A percentile compares a stretch with the other conserved stretches of the same genome.
These are phyloP conservation scores for Sodiomyces alkalinus DNA, from an alignment of 2,329 filamentous ascomycete species.

Conservation along the genomic window DNA sequence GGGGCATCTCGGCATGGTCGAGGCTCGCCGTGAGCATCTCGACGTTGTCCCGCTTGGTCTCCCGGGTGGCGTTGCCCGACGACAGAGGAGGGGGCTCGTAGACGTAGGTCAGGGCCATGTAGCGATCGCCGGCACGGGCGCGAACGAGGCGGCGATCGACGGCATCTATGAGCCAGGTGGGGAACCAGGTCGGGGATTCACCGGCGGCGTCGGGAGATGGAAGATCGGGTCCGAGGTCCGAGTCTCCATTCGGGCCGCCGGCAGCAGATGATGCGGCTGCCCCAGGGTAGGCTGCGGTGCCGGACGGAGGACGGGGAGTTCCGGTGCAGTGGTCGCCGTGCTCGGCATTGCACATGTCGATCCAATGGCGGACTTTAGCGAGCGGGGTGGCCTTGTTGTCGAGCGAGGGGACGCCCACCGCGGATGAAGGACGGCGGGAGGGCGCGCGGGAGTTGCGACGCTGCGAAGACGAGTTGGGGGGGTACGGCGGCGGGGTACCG, in stretches of 20 bases:
- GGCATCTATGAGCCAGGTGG: constrained; percentile 24
- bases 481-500: constrained; percentile 3
- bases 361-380: constrained; percentile 24
- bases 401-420: constrained; percentile 8
- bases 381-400: constrained; percentile 18
- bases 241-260: constrained; percentile 8
- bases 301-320: too few species aligned
- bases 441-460: not conserved
- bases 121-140: constrained; percentile 22
- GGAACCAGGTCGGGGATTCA: constrained; percentile 17
- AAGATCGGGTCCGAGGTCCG: not conserved
- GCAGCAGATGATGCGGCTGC: too few species aligned
- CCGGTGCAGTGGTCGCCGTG: constrained; percentile 24
- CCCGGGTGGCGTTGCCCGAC: constrained; percentile 10
- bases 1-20: constrained; percentile 20
- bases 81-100: constrained; percentile 16
- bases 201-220: not conserved
- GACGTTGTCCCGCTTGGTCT: constrained; percentile 20
- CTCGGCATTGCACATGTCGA: constrained; percentile 25
- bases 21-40: constrained; percentile 19
- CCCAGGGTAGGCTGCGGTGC: too few species aligned
- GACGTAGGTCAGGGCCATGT: constrained; percentile 31
- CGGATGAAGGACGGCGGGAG: constrained; percentile 6
- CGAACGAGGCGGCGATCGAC: constrained; percentile 22
- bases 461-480: constrained; percentile 1